Conservation (phyloP, 257 asterid species). For the Salvia rosmarinus region DNA sequence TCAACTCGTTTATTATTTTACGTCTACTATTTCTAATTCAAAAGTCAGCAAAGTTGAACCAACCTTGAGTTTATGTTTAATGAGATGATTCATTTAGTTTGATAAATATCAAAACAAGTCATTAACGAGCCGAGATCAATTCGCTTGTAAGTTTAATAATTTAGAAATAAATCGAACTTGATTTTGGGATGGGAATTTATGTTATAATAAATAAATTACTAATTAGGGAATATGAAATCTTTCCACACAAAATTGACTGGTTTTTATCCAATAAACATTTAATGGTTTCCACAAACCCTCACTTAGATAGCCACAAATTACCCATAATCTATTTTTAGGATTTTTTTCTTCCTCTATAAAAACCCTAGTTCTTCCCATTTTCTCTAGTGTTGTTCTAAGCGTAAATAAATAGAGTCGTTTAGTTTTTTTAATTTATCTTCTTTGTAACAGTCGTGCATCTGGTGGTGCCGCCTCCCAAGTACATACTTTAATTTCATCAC, state of each 20-base stretch:
- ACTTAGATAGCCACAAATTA: conserved; percentile 32
- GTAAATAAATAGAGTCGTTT: conserved; percentile 16
- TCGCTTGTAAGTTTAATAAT: too few relatives aligned
- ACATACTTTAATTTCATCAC: conserved; percentile 39
- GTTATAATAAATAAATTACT: neutral
- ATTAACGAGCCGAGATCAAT: too few relatives aligned
- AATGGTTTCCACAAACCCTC: conserved; percentile 42
- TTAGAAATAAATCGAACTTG: too few relatives aligned
- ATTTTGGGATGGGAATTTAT: neutral
- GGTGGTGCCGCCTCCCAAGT: conserved; percentile 50
- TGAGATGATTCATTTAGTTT: too few relatives aligned
- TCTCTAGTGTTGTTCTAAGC: conserved; percentile 4
- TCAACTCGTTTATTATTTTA: too few relatives aligned
- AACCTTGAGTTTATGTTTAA: too few relatives aligned
- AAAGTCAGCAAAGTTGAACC: too few relatives aligned
- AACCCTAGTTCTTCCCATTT: neutral
- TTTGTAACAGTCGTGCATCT: conserved; percentile 71
- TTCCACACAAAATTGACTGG: conserved; percentile 13
- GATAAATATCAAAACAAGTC: too few relatives aligned
- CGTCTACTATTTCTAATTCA: too few relatives aligned
- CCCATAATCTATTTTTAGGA: conserved; percentile 14
- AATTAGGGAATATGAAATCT: conserved; percentile 24
- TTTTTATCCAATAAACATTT: neutral
- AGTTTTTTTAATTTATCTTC: conserved; percentile 28
- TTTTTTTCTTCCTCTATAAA: conserved; percentile 39